These are phyloP conservation scores for Breviolum minutum DNA, from an alignment of 73 alveolate genomes.

Conservation along the genomic window DNA sequence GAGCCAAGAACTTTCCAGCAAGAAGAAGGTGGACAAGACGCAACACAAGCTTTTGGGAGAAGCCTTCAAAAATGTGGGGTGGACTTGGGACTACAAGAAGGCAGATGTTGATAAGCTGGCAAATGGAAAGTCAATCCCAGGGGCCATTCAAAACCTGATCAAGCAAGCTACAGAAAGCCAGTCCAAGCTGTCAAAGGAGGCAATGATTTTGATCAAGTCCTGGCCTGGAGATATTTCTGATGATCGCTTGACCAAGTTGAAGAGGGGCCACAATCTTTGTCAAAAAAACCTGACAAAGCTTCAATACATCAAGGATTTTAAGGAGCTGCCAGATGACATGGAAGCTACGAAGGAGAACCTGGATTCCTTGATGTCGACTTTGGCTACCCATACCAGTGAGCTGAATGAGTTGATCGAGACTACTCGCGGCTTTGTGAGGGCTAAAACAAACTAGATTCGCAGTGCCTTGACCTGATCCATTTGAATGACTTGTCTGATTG, in stretches of 20 bases:
- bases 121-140: background rate
- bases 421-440: background rate
- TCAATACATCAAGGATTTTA: background rate
- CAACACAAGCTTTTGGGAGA: background rate
- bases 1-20: background rate
- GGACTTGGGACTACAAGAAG: background rate
- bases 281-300: background rate
- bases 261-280: background rate
- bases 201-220: background rate
- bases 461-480: no score
- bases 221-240: background rate
- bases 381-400: background rate
- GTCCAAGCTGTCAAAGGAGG: background rate
- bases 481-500: no score
- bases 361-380: background rate
- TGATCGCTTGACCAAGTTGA: background rate
- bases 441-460: no score
- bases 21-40: background rate
- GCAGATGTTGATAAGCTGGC: background rate
- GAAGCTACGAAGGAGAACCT: background rate
- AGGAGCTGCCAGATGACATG: slow-evolving; percentile 11
- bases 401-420: background rate
- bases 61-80: background rate
- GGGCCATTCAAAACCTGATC: background rate
- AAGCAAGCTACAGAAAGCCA: background rate